Conservation (phyloP, 768 basidiomycete genomes). For the Pleurotus cornucopiae region DNA sequence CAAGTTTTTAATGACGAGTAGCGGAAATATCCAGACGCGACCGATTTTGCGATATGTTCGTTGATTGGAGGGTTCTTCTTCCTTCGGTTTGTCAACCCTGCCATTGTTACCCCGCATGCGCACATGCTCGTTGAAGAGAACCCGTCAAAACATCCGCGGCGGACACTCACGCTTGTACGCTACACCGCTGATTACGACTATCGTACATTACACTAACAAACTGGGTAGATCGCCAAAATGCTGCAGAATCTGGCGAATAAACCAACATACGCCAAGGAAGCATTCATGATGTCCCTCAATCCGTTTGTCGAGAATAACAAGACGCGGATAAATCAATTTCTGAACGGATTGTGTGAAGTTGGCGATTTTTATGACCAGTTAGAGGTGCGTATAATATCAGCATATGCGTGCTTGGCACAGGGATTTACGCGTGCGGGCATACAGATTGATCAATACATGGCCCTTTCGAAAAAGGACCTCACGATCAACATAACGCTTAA, state of each 20-base stretch:
- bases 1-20: constrained; percentile 24
- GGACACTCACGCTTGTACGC: constrained; percentile 80
- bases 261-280: constrained; percentile 94
- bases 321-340: constrained; percentile 92
- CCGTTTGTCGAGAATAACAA: constrained; percentile 99
- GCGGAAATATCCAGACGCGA: constrained; percentile 98
- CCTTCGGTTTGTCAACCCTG: constrained; percentile 98
- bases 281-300: constrained; percentile 97
- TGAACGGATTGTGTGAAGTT: constrained; percentile 96
- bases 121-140: constrained; percentile 99
- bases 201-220: constrained; percentile 1
- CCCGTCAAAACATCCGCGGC: constrained; percentile 93
- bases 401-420: neutral
- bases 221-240: constrained; percentile 92
- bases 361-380: constrained; percentile 98
- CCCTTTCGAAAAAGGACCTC: constrained; percentile 96
- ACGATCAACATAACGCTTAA: constrained; percentile 98
- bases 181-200: constrained; percentile 29
- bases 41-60: constrained; percentile 96
- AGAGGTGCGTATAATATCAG: constrained; percentile 54
- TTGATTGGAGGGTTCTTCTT: constrained; percentile 99
- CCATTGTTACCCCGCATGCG: constrained; percentile 97
- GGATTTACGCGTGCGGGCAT: no score
- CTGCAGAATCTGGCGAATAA: constrained; percentile 98
- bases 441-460: constrained; percentile 99